Conservation (phyloP, 495 filamentous ascomycete genomes). For the Hypoxylon intermedium region DNA sequence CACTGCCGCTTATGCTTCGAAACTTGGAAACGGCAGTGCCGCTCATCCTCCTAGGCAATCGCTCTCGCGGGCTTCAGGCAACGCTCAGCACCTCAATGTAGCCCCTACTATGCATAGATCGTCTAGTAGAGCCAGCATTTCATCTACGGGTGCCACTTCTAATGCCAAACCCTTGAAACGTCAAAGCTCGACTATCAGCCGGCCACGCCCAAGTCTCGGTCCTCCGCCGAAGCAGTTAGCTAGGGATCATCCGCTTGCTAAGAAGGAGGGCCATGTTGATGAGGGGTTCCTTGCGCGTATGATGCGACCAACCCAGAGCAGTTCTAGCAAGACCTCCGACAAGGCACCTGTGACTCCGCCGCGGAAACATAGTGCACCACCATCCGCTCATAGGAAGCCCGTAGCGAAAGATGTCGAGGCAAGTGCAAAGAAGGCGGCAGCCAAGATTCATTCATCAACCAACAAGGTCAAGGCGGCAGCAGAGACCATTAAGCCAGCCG, state of each 20-base stretch:
- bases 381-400: constrained; percentile 29
- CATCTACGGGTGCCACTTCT: constrained; percentile 32
- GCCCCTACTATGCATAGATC: constrained; percentile 44
- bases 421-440: constrained; percentile 37
- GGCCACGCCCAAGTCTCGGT: constrained; percentile 58
- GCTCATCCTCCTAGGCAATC: constrained; percentile 47
- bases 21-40: constrained; percentile 45
- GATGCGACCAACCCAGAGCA: constrained; percentile 88
- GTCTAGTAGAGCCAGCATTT: constrained; percentile 55
- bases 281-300: constrained; percentile 86
- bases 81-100: constrained; percentile 28
- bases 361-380: constrained; percentile 39
- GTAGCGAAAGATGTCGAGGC: constrained; percentile 33
- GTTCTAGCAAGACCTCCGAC: constrained; percentile 77
- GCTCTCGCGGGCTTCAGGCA: constrained; percentile 47
- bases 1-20: constrained; percentile 67
- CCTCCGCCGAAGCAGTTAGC: constrained; percentile 54
- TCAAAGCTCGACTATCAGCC: constrained; percentile 51
- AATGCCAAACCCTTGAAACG: constrained; percentile 44
- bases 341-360: constrained; percentile 61
- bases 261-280: constrained; percentile 61
- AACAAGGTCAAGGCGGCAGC: constrained; percentile 27
- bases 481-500: constrained; percentile 26
- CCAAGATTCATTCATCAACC: constrained; percentile 37
- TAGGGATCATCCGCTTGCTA: constrained; percentile 50